Evolutionary conservation across 768 basidiomycete species (phyloP).

Genomic region (Naganishia vishniacii): DNA sequence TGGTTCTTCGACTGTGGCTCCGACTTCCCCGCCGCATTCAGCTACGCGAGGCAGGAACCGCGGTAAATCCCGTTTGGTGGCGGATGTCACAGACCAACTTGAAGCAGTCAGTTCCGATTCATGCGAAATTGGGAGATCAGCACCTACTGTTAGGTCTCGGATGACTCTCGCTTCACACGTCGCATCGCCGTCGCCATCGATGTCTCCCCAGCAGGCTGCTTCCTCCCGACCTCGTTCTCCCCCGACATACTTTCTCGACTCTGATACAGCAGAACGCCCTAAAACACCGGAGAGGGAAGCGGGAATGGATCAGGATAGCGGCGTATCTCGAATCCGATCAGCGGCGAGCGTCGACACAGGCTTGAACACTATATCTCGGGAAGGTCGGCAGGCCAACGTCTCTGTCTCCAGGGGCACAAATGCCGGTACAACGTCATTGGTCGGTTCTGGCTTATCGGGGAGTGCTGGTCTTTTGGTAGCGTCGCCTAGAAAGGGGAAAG

Average conservation of each 20-base stretch:
- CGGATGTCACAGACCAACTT: background rate
- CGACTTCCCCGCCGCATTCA: background rate
- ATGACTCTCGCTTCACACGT: constrained; percentile 2
- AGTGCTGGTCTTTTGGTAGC: constrained; percentile 15
- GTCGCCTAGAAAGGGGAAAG: constrained; percentile 38
- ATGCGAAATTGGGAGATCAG: background rate
- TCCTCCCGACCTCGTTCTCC: background rate
- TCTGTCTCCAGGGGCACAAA: background rate
- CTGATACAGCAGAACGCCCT: background rate
- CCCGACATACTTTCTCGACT: background rate
- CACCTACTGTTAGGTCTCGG: constrained; percentile 2
- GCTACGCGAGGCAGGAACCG: constrained; percentile 8
- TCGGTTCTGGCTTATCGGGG: background rate
- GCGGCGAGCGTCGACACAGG: constrained; percentile 18
- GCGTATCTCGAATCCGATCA: background rate
- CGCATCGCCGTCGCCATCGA: background rate
- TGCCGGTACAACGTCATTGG: background rate
- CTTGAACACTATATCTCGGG: constrained; percentile 2
- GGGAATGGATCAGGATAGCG: background rate
- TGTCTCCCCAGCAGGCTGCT: background rate
- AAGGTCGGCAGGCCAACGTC: background rate
- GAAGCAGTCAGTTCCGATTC: constrained; percentile 10
- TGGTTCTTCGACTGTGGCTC: background rate
- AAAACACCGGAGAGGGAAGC: background rate
- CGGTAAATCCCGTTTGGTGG: background rate